Conservation (phyloP, 257 asterid species). For the Solanum megistacrolobum region DNA sequence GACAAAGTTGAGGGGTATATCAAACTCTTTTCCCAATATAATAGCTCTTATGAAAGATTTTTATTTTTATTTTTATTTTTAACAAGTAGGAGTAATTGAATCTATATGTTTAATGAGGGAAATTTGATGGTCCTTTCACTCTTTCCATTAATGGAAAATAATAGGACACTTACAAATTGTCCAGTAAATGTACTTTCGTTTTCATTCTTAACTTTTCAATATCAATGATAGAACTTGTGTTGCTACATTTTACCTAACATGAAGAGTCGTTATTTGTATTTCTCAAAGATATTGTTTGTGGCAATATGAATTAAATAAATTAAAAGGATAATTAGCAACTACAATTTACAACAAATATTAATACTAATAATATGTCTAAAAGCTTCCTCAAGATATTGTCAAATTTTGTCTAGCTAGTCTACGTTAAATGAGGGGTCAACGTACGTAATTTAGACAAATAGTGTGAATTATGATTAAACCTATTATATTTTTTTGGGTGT, state of each 20-base stretch:
- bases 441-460: background rate
- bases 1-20: no score
- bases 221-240: background rate
- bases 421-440: background rate
- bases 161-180: background rate
- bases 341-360: background rate
- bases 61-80: background rate
- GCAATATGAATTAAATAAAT: background rate
- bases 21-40: no score
- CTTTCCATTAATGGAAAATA: background rate
- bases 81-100: background rate
- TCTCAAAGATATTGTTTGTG: background rate
- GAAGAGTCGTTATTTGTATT: background rate
- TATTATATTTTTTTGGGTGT: background rate
- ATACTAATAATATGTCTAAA: background rate
- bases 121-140: background rate
- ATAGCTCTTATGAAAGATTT: background rate
- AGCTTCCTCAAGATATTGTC: background rate
- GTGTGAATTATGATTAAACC: background rate
- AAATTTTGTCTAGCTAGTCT: background rate
- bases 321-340: background rate
- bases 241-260: background rate
- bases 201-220: background rate
- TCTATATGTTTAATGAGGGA: background rate
- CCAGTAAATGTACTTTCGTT: background rate